Evolutionary conservation across 495 filamentous ascomycete genomes (phyloP).

Genomic region (Penicillium antarcticum): DNA sequence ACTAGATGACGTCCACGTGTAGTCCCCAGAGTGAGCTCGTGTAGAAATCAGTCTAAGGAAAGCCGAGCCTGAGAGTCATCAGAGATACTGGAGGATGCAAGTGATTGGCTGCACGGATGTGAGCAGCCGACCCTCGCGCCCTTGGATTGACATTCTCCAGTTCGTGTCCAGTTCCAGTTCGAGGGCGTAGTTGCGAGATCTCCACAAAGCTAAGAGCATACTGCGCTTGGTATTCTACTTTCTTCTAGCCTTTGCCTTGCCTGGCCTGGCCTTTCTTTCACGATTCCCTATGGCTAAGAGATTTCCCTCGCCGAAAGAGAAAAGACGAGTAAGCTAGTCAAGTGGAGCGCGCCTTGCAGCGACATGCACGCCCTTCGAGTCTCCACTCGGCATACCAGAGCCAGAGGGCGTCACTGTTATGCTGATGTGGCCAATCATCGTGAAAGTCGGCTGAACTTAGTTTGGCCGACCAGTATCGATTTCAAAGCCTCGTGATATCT

Average conservation of each 20-base stretch:
- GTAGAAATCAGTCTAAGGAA: background rate
- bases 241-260: too few relatives aligned
- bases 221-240: too few relatives aligned
- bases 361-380: slow-evolving; percentile 27
- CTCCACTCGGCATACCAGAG: slow-evolving; percentile 11
- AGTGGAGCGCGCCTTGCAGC: slow-evolving; percentile 23
- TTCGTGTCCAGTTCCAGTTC: background rate
- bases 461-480: background rate
- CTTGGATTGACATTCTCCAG: slow-evolving; percentile 29
- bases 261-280: too few relatives aligned
- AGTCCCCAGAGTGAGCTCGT: background rate
- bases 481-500: background rate
- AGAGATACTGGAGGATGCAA: background rate
- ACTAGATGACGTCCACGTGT: background rate
- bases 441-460: background rate
- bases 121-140: slow-evolving; percentile 15
- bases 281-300: too few relatives aligned
- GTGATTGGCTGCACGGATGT: slow-evolving; percentile 10
- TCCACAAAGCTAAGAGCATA: too few relatives aligned
- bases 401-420: background rate
- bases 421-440: slow-evolving; percentile 14
- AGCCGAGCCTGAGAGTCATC: slow-evolving; percentile 8
- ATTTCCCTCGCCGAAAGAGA: too few relatives aligned
- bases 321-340: background rate
- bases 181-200: background rate